A percentile compares a stretch with the other conserved stretches of the same genome.
These are phyloP conservation scores for Cicer chorassanicum DNA, from an alignment of 306 rosid genomes.

Conservation along the genomic window DNA sequence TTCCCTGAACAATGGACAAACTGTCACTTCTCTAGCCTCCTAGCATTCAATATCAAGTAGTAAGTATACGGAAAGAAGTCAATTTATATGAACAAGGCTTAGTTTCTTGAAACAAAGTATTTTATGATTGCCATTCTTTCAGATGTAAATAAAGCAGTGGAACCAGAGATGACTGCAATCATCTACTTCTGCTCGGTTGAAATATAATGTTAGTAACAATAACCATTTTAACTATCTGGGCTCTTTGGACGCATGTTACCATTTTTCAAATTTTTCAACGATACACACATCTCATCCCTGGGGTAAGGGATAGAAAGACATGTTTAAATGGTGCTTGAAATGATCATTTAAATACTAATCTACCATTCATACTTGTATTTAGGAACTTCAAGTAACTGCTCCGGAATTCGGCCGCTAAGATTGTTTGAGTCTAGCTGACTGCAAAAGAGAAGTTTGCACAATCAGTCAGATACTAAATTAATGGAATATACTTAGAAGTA, in stretches of 20 bases:
- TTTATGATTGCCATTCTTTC: conserved; percentile 2
- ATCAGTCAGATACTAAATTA: conserved; percentile 48
- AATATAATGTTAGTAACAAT: background rate
- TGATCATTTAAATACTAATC: conserved; percentile 33
- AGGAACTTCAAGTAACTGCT: conserved; percentile 55
- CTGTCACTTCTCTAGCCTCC: background rate
- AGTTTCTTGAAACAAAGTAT: background rate
- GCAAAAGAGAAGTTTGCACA: conserved; percentile 56
- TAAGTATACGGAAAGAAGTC: conserved; percentile 17
- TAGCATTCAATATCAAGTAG: conserved; percentile 3
- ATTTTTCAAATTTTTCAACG: conserved; percentile 17
- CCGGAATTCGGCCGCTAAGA: conserved; percentile 82
- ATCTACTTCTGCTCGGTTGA: background rate
- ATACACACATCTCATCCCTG: background rate
- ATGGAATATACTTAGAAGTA: conserved; percentile 17
- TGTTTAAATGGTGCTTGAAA: conserved; percentile 13
- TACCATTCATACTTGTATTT: conserved; percentile 81
- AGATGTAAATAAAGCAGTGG: conserved; percentile 12
- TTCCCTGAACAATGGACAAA: conserved; percentile 3
- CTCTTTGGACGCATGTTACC: conserved; percentile 4
- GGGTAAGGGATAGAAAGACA: conserved; percentile 26
- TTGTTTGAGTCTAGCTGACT: conserved; percentile 77
- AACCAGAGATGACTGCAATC: conserved; percentile 19
- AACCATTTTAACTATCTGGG: background rate
- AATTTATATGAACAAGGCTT: background rate